Conservation (phyloP, 441 rosid species). For the Populus tomentosa region DNA sequence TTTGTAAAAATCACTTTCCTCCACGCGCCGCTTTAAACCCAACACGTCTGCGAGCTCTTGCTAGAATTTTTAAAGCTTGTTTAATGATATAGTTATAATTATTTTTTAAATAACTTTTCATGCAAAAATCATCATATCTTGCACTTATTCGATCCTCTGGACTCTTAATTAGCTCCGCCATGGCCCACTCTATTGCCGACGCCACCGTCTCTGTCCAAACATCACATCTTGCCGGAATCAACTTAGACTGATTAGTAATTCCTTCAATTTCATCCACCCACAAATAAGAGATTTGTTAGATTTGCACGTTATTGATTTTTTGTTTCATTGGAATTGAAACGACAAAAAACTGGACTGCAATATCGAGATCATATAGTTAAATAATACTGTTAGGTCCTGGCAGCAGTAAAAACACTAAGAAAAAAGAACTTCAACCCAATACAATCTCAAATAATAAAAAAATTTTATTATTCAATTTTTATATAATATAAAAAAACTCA, state of each 20-base stretch:
- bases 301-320: neutral
- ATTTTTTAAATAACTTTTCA: too few relatives aligned
- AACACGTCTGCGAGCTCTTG: slow-evolving; percentile 76
- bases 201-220: slow-evolving; percentile 99
- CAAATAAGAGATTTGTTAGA: neutral
- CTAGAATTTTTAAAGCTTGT: slow-evolving; percentile 4
- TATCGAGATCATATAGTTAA: too few relatives aligned
- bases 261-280: neutral
- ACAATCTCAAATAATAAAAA: too few relatives aligned
- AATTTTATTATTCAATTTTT: too few relatives aligned
- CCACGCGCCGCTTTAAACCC: slow-evolving; percentile 76
- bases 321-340: too few relatives aligned
- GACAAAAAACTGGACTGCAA: too few relatives aligned
- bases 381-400: too few relatives aligned
- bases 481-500: too few relatives aligned
- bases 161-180: slow-evolving; percentile 71
- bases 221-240: slow-evolving; percentile 65
- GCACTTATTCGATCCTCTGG: slow-evolving; percentile 54
- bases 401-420: too few relatives aligned
- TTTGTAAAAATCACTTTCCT: slow-evolving; percentile 71
- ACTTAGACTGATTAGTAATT: neutral
- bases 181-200: slow-evolving; percentile 87
- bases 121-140: too few relatives aligned
- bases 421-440: too few relatives aligned
- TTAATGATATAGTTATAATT: too few relatives aligned